Evolutionary conservation across 2,329 filamentous ascomycete species (phyloP), one percentile per base, ranked within the genome.

Genomic region (Trichoderma brevicompactum): DNA sequence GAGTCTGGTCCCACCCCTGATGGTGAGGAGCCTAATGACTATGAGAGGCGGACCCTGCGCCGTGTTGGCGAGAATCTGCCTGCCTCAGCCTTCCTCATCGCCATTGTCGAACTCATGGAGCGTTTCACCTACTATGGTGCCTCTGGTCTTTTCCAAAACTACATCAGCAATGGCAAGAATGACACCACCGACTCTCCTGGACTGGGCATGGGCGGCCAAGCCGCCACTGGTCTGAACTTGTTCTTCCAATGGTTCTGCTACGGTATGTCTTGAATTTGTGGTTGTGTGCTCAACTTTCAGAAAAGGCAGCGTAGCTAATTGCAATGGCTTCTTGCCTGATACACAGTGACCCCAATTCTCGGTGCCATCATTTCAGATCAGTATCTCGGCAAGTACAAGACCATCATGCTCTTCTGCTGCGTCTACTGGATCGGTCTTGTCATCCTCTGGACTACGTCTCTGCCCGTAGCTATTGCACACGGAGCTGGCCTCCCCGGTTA

Each of bases 351-450:
- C 0, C 77, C 78, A 9, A 79, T 80, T 62, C 69, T 83, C 64
- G 84, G 85, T 71, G 84, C 83, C 70, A 85, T 85, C 72, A 78
- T 86, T 59, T 83, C 83, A 9, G 79, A 87, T 70, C 82, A 84
- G 71, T 86, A 86, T 67, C 79, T 86, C 34, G 85, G 85, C 61
- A 85, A 85, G 71, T 87, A 85, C 78, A 86, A 85, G 76, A 86
- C 85, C n/a, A 87, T 88, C 66, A 77, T 85, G 66, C 72, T 82
- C 69, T 87, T 87, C 69, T 82, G 83, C 66, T 70, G 79, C 53
- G 75, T 89, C 67, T 89, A 89, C 77, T 80, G 85, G 72, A 66
- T 85, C 17, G 85, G 85, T 50, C 80, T 87, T 36, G 73, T 84
- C 32, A 78, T 88, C 59, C 77, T 87, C 19, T 81, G 85, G 72